Base-by-base conservation (phyloP, 139 green algal species). In the Chlamydomonas eustigma region DNA sequence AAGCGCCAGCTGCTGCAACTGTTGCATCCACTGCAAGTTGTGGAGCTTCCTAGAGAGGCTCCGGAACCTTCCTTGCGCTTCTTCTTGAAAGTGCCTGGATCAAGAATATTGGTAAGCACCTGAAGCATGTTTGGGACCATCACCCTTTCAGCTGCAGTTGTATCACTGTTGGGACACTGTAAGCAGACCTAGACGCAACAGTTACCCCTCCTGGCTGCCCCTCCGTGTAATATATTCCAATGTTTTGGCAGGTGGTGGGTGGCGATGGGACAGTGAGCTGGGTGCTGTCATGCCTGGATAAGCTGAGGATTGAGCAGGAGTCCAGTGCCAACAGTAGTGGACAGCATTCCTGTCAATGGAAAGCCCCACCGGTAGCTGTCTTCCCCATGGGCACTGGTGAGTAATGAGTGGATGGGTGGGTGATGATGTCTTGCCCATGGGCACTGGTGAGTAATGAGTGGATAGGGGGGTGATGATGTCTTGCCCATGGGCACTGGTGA, bases 241-340 rank as follows among this genome's bases (percentile, higher is more conserved):
- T 58, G 44, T 18, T 58, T 12, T 58, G 12, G 44, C 18, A 58
- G 44, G 44, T 58, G 22, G 74, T 92, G 28, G 92, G 92, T 2
- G 92, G 92, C 1, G 92, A 97, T 69, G 92, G 92, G 63, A 94
- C 88, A 2, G 90, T 90, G 8, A 90, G 82, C 24, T 95, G 89
- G 89, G 81, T 94, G 25, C 81, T 95, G 52, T 74, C 77, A 39
- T 81, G 76, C 37, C 64, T 93, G 6, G 88, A 93, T 32, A 69
- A 28, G 18, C 18, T 44, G 37, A 34, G 3, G 58, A 8, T 4
- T 34, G 28, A 70, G 71, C 44, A 34, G 50, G 12, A 64, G 35
- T 44, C 52, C 18, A 24, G 31, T 2, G n/a, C 12, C 44, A 18
- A 18, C 12, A 58, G 44, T 18, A 58, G 44, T 18, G 44, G 44